Percentiles rank a stretch among this genome's conserved stretches.
These are phyloP conservation scores for Gillenia trifoliata DNA, from an alignment of 306 rosid genomes.

Conservation along the genomic window DNA sequence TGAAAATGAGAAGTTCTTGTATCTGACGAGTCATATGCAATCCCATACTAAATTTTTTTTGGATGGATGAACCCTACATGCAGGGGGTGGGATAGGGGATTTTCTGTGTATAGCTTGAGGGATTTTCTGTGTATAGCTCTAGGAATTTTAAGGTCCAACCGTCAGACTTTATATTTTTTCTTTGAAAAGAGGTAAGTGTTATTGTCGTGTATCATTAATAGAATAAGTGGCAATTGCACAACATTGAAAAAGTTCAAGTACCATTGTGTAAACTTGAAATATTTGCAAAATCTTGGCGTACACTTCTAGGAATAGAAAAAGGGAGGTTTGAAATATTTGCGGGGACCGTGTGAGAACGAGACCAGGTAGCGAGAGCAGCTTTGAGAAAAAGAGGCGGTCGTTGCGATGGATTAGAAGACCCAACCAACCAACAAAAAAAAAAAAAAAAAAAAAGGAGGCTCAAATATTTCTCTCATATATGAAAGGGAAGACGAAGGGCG, in stretches of 20 bases:
- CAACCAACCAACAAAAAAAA: background rate
- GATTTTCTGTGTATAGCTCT: too few relatives aligned
- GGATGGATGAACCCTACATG: too few relatives aligned
- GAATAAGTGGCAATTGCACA: background rate
- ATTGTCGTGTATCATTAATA: fast-evolving
- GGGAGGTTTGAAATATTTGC: constrained; percentile 27
- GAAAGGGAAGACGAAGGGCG: background rate
- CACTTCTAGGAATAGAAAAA: background rate
- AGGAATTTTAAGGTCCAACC: too few relatives aligned
- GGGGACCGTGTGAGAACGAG: constrained; percentile 18
- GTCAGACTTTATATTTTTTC: too few relatives aligned
- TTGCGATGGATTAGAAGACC: background rate
- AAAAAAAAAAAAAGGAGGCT: constrained; percentile 7
- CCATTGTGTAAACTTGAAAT: background rate
- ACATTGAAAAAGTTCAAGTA: background rate
- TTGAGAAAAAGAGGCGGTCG: constrained; percentile 36
- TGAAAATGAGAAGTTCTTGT: background rate
- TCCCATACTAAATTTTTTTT: too few relatives aligned
- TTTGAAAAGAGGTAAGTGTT: too few relatives aligned
- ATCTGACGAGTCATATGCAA: background rate
- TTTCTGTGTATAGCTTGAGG: too few relatives aligned
- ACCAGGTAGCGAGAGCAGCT: background rate
- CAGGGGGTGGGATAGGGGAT: too few relatives aligned
- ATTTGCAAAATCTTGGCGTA: background rate
- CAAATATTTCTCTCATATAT: background rate